Base-by-base conservation (phyloP, 2,329 filamentous ascomycete genomes). In the Epichloe bromicola region DNA sequence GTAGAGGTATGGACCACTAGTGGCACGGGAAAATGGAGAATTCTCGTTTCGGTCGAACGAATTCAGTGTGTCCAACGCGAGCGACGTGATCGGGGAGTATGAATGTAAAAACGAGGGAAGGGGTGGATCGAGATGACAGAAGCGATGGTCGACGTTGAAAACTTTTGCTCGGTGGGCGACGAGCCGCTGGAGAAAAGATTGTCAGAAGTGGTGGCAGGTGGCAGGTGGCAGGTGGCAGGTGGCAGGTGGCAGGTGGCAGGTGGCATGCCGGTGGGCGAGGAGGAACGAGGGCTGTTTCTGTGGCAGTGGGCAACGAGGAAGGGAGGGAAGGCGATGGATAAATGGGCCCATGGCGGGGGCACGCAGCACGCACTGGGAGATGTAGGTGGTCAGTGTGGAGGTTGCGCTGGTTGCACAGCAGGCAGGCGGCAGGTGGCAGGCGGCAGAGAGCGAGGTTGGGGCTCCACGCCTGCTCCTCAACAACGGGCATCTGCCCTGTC, bases 291-390 rank as follows among this genome's bases (percentile, higher is more conserved):
- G 48, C 26, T 11, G 11, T 14, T 11, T 30, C 11, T 5, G 3
- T 38, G 46, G 48, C 54, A 20, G 49, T 50, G 23, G 19, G 19
- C 38, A 34, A 44, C 33, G 33, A 39, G 20, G 33, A 44, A 49
- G 48, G 48, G 48, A 44, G 26, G 48, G 40, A 46, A 44, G 44
- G 34, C 38, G 19, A 38, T 39, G 46, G 46, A 45, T 48, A 51
- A 48, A 48, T 34, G 40, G 39, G 34, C 15, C n/a, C 30, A 17
- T 20, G 34, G 36, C 49, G 19, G n/a, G 41, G 17, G 11, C 11
- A 20, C 19, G 46, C 26, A 19, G 19, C 19, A 20, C 19, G 38
- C n/a, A 37, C 37, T 37, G 19, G 36, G 14, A 19, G 43, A 5
- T 26, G 23, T 26, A 26, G 4, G 20, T 23, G 20, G 20, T 23